Conservation (phyloP, 768 basidiomycete species). For the Panellus pusillus region DNA sequence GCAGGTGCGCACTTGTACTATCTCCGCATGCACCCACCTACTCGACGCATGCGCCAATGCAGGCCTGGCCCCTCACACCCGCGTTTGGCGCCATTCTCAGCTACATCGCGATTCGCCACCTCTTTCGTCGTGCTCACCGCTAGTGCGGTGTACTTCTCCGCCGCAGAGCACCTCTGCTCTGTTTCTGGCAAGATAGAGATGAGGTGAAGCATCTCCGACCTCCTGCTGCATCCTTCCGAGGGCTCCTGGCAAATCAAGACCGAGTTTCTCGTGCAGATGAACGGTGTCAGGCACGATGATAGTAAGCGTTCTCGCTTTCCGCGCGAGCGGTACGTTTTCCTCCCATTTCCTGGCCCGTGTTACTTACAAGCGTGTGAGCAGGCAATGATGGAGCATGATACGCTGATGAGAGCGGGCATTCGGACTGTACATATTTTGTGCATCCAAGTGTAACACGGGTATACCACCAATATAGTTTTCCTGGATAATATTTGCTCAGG, state of each 20-base stretch:
- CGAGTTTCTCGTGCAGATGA: constrained; percentile 97
- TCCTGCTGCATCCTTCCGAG: no score
- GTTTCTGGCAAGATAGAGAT: constrained; percentile 24
- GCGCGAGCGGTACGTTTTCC: constrained; percentile 70
- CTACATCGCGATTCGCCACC: constrained; percentile 60
- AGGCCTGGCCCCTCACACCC: constrained; percentile 84
- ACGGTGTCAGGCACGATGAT: constrained; percentile 97
- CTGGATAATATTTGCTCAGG: background rate
- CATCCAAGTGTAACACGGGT: constrained; percentile 19
- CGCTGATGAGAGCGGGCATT: background rate
- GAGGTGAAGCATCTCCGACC: no score
- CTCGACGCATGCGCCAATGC: no score
- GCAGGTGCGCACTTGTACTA: no score
- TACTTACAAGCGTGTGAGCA: constrained; percentile 8
- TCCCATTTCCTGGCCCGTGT: background rate
- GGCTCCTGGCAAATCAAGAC: constrained; percentile 98
- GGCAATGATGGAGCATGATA: constrained; percentile 35
- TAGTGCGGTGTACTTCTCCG: constrained; percentile 39
- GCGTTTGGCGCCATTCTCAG: constrained; percentile 74
- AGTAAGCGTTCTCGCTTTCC: constrained; percentile 93
- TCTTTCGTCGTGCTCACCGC: constrained; percentile 54
- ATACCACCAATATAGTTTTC: constrained; percentile 1
- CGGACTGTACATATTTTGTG: constrained; percentile 11
- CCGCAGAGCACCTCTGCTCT: constrained; percentile 36
- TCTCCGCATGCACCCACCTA: no score